Conservation (phyloP, 495 filamentous ascomycete species). For the Parmelia sp. region DNA sequence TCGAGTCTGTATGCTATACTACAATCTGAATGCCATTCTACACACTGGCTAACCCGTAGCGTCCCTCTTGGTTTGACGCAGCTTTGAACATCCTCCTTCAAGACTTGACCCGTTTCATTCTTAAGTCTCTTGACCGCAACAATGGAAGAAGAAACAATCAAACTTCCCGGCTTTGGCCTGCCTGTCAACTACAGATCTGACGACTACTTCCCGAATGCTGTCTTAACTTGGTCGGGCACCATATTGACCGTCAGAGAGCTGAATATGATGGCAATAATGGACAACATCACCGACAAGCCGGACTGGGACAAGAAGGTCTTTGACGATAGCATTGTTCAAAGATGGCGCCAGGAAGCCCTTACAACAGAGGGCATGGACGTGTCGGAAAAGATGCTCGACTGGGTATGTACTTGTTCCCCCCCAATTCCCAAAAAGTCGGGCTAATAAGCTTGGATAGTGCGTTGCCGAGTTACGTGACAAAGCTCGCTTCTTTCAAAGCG, state of each 20-base stretch:
- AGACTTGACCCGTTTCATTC: no score
- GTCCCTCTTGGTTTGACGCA: no score
- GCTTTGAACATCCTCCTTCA: no score
- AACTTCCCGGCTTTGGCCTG: conserved; percentile 25
- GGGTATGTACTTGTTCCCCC: conserved; percentile 33
- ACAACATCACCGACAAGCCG: conserved; percentile 41
- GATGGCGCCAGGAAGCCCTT: conserved; percentile 37
- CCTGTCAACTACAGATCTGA: conserved; percentile 7
- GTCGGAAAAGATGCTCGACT: conserved; percentile 44
- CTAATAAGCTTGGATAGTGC: conserved; percentile 26
- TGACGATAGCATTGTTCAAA: conserved; percentile 37
- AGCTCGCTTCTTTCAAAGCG: conserved; percentile 28
- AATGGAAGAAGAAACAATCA: not conserved
- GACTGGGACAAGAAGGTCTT: conserved; percentile 52
- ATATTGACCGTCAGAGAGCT: conserved; percentile 34
- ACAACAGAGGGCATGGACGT: conserved; percentile 30
- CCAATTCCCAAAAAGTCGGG: not conserved
- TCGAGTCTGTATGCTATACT: no score
- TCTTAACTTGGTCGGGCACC: conserved; percentile 15
- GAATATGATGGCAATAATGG: conserved; percentile 36
- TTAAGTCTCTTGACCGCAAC: not conserved
- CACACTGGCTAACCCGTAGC: no score
- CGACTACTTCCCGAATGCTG: conserved; percentile 11
- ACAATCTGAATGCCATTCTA: no score
- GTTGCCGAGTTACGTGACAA: conserved; percentile 48